These are phyloP conservation scores for Beauveria sp. DNA, from an alignment of 2,329 filamentous ascomycete species.

Conservation along the genomic window DNA sequence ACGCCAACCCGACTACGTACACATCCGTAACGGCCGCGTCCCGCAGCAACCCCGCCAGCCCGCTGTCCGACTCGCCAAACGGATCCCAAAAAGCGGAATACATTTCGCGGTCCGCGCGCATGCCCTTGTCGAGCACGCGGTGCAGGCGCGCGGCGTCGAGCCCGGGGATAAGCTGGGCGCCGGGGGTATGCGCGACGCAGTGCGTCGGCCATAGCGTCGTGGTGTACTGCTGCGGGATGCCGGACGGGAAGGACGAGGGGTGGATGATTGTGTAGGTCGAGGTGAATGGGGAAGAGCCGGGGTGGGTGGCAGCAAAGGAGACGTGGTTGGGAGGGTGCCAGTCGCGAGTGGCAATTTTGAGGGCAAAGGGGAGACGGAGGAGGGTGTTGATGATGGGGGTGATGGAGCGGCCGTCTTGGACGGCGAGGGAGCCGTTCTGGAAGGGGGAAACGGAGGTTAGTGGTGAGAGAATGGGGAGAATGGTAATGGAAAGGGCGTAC, in stretches of 20 bases:
- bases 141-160: constrained; percentile 56
- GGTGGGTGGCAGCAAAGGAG: constrained; percentile 81
- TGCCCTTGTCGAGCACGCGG: constrained; percentile 69
- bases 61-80: constrained; percentile 58
- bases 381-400: constrained; percentile 66
- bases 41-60: constrained; percentile 52
- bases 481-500: constrained; percentile 43
- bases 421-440: constrained; percentile 77
- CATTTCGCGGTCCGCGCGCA: constrained; percentile 72
- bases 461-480: neutral
- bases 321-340: constrained; percentile 78
- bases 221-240: constrained; percentile 33
- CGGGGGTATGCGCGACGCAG: constrained; percentile 69
- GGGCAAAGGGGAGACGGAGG: constrained; percentile 60
- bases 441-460: constrained; percentile 6
- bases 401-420: constrained; percentile 65
- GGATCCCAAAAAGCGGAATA: constrained; percentile 87
- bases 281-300: constrained; percentile 57
- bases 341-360: constrained; percentile 85
- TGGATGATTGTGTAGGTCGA: constrained; percentile 59
- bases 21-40: constrained; percentile 63
- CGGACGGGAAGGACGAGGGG: constrained; percentile 30
- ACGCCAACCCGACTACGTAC: constrained; percentile 78
- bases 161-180: constrained; percentile 67
- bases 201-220: constrained; percentile 83